Base-by-base conservation (phyloP, 2,329 filamentous ascomycete species). In the Alternaria sp. region DNA sequence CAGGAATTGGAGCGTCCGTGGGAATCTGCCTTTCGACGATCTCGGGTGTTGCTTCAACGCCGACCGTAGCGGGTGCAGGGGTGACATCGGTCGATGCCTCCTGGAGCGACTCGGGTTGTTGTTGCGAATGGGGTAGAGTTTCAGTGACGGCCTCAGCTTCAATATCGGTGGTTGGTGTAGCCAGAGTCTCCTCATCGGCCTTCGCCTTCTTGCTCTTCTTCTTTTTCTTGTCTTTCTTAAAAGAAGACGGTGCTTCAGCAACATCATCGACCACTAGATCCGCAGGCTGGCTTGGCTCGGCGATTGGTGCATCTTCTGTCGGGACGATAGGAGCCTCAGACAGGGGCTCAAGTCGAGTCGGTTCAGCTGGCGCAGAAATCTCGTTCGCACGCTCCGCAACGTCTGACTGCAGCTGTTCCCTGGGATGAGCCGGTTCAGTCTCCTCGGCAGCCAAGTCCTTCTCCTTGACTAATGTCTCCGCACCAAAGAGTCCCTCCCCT, bases 141-240 rank as follows among this genome's bases (percentile, higher is more conserved):
- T 59, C 30, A 11, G 30, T 32, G n/a, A 15, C 30, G 32, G 12
- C 9, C 36, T 56, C 45, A 52, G 26, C 23, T 59, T 12, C 28
- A 21, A 30, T 19, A 28, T 55, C 62, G 32, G 45, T 30, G n/a
- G 40, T 21, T 17, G 51, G 32, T 6, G 50, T 46, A n/a, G 26
- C 54, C 19, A 50, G 21, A 10, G 59, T 44, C 12, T 58, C 47
- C 10, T 67, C 64, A 19, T 51, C 47, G 1, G 26, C 5, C 43
- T 68, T 71, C 11, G 45, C 57, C 61, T 74, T 75, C 59, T 72
- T 74, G 13, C 61, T 57, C 62, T 73, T 73, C 64, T 74, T 71
- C 62, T 71, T 70, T 59, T 73, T 75, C 64, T 72, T 74, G 49
- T 70, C 68, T 59, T 74, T 73, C 55, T 72, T 73, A 7, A 67